Evolutionary conservation across 495 filamentous ascomycete species (phyloP).

Genomic region (Neurospora intermedia): DNA sequence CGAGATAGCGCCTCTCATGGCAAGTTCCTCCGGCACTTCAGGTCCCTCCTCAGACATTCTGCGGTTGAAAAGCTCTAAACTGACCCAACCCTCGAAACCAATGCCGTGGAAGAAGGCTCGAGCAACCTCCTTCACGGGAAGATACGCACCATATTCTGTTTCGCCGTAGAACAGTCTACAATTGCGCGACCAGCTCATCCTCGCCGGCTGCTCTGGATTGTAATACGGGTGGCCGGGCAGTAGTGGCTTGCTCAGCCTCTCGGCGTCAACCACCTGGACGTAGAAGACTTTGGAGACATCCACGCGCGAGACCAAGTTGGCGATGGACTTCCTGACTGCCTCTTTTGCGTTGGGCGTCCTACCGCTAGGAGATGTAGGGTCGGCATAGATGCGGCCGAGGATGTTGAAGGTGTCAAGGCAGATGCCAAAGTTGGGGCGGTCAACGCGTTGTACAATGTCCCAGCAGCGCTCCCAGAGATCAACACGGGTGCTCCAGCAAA

Average conservation of each 20-base stretch:
- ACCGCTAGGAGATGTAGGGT: slow-evolving; percentile 47
- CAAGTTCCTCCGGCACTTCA: slow-evolving; percentile 50
- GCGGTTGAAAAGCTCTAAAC: slow-evolving; percentile 66
- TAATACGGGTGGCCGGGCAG: slow-evolving; percentile 53
- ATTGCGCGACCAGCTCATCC: slow-evolving; percentile 79
- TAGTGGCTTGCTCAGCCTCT: slow-evolving; percentile 49
- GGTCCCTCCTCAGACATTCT: slow-evolving; percentile 44
- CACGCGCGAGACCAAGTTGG: slow-evolving; percentile 43
- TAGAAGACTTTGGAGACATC: slow-evolving; percentile 65
- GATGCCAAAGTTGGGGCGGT: slow-evolving; percentile 64
- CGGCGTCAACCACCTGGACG: slow-evolving; percentile 71
- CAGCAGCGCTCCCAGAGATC: slow-evolving; percentile 65
- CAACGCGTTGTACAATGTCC: slow-evolving; percentile 53
- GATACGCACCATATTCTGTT: slow-evolving; percentile 56
- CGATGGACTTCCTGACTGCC: slow-evolving; percentile 46
- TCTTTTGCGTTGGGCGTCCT: slow-evolving; percentile 46
- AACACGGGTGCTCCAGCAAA: slow-evolving; percentile 64
- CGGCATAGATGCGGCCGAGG: slow-evolving; percentile 61
- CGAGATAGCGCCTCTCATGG: slow-evolving; percentile 47
- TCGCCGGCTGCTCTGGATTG: slow-evolving; percentile 46
- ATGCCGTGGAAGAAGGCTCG: slow-evolving; percentile 51
- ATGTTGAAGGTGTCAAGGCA: slow-evolving; percentile 81
- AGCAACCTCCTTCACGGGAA: slow-evolving; percentile 56
- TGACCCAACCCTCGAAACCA: slow-evolving; percentile 68
- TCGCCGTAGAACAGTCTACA: slow-evolving; percentile 69